Base-by-base conservation (phyloP, 2,329 filamentous ascomycete species). In the Cryphonectria carpinicola region DNA sequence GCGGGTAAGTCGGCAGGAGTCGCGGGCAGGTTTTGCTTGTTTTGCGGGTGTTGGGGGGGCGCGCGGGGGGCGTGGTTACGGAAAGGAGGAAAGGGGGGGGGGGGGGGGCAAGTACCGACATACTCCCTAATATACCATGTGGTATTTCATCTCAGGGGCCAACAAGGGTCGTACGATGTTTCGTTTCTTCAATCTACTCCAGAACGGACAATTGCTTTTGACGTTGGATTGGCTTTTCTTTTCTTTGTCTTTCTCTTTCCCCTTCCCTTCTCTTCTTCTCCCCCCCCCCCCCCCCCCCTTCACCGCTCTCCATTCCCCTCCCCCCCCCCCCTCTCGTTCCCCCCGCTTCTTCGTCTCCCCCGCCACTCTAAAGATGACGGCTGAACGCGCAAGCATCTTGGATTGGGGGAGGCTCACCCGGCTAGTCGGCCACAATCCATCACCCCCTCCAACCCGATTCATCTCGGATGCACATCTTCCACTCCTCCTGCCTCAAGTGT, bases 391-490 rank as follows among this genome's bases (percentile, higher is more conserved):
- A 61, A 39, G 58, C 58, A 11, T 61, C 58, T 39, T 37, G 35
- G 11, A 11, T 14, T 22, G 58, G 22, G 22, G 32, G 22, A n/a
- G 58, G 19, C 35, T 5, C 25, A 10, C 17, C 35, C 35, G 58
- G 58, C 35, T 39, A 39, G 22, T 61, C 58, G 58, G 58, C 58
- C 35, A 39, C 22, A 11, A n/a, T 14, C 19, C 1, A 61, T 61
- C 35, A n/a, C 13, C 25, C 32, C 14, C 19, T 46, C n/a, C 37
- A n/a, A 28, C 67, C 67, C 17, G 37, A 65, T 69, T 58, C 61
- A 69, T 69, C 37, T 65, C 67, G 67, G 67, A 65, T 58, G 67
- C 61, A 46, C 61, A 49, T 35, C 46, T 43, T 69, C 67, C 67
- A 64, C 46, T n/a, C 32, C 19, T 25, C 17, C 22, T 17, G n/a